phyloP scores from a whole-genome alignment of 2,329 filamentous ascomycete species.

The Paramyrothecium sp. region DNA sequence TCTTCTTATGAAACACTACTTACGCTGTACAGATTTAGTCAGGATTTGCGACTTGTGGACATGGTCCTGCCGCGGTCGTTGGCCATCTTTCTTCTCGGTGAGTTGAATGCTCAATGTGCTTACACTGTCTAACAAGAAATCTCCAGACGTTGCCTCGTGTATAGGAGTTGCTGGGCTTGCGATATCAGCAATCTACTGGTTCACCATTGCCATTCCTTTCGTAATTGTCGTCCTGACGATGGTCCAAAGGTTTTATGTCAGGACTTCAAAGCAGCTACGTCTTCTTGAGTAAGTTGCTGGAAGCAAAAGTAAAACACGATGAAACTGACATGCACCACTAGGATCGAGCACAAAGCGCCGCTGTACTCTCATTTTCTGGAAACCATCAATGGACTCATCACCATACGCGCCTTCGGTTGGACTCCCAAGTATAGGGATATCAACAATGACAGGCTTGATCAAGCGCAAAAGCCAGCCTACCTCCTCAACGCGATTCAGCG shows the following conservation, averaged over 20 bases:
- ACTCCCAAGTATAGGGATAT: slow-evolving; percentile 34
- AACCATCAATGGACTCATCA: slow-evolving; percentile 25
- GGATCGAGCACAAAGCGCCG: slow-evolving; percentile 30
- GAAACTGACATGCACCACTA: background rate
- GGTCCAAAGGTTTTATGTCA: slow-evolving; percentile 52
- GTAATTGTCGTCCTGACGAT: slow-evolving; percentile 38
- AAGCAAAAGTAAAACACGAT: background rate
- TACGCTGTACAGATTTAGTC: slow-evolving; percentile 31
- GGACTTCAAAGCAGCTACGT: slow-evolving; percentile 53
- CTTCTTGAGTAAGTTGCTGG: slow-evolving; percentile 39
- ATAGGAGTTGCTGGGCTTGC: slow-evolving; percentile 43
- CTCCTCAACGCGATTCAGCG: slow-evolving; percentile 50
- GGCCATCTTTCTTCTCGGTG: slow-evolving; percentile 24
- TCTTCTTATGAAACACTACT: background rate
- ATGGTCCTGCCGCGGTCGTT: slow-evolving; percentile 30
- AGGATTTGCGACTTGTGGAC: slow-evolving; percentile 40
- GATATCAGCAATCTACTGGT: slow-evolving; percentile 40
- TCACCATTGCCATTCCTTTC: slow-evolving; percentile 43
- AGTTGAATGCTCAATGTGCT: background rate
- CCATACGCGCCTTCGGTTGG: slow-evolving; percentile 38
- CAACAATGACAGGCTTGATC: slow-evolving; percentile 35
- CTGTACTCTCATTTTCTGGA: slow-evolving; percentile 31
- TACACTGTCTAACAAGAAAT: slow-evolving; percentile 2
- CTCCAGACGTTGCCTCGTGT: slow-evolving; percentile 26
- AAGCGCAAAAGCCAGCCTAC: slow-evolving; percentile 52